These are phyloP conservation scores for Tolypocladium sp. DNA, from an alignment of 2,329 filamentous ascomycete genomes.

Conservation along the genomic window DNA sequence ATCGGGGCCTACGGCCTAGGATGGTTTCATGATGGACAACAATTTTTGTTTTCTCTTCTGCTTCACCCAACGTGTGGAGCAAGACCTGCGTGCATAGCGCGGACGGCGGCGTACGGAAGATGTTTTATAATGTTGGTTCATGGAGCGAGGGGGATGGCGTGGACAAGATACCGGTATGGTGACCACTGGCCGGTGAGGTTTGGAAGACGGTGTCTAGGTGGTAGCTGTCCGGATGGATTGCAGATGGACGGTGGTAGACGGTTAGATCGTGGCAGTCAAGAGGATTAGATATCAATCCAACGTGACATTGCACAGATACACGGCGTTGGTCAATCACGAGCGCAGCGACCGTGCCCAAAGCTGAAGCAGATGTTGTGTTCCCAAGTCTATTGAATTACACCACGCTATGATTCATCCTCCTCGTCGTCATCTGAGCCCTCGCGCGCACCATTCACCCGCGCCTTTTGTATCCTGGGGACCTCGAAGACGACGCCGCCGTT, in stretches of 20 bases:
- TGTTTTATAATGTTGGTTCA: not conserved
- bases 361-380: not conserved
- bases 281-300: not conserved
- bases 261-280: not conserved
- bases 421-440: slow-evolving; percentile 10
- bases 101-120: not conserved
- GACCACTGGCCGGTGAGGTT: not conserved
- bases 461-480: slow-evolving; percentile 44
- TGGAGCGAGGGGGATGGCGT: not conserved
- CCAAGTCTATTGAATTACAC: slow-evolving; percentile 2
- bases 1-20: not conserved
- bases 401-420: slow-evolving; percentile 10
- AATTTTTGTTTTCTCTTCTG: not conserved
- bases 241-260: not conserved
- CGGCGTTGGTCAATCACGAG: not conserved
- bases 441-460: slow-evolving; percentile 5
- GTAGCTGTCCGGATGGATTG: not conserved
- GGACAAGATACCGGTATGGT: not conserved
- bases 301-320: not conserved
- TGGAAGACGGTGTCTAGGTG: not conserved
- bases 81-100: not conserved
- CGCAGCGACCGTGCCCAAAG: not conserved
- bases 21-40: not conserved
- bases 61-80: not conserved
- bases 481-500: slow-evolving; percentile 89